A percentile compares a stretch with the other conserved stretches of the same genome.
phyloP scores from a whole-genome alignment of 2,329 filamentous ascomycete species.

The Samsoniella hepiali region DNA sequence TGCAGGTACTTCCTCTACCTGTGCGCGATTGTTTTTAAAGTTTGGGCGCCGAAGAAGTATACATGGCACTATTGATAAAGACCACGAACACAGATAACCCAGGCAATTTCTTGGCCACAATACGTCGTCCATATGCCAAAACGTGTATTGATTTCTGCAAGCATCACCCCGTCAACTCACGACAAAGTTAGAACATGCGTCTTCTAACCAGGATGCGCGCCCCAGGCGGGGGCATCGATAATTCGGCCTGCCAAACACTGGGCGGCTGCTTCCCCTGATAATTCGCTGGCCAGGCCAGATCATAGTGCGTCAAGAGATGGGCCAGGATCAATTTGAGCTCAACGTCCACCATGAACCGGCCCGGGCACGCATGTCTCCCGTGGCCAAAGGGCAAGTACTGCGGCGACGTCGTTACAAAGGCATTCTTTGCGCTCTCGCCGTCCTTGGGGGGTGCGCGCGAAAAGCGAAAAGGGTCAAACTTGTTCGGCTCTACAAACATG shows the following conservation, averaged over 20 bases:
- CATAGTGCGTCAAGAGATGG: slow-evolving; percentile 47
- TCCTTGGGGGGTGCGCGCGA: slow-evolving; percentile 24
- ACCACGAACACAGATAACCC: no score
- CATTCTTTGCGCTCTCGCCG: not conserved
- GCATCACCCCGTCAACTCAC: no score
- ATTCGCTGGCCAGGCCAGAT: slow-evolving; percentile 37
- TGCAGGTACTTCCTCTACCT: no score
- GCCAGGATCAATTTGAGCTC: slow-evolving; percentile 50
- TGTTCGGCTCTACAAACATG: slow-evolving; percentile 33
- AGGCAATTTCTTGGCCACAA: no score
- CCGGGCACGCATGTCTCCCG: slow-evolving; percentile 50
- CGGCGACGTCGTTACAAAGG: slow-evolving; percentile 45
- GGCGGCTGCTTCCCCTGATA: not conserved
- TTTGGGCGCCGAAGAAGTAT: no score
- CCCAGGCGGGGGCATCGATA: not conserved
- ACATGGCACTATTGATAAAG: no score
- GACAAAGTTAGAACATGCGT: not conserved
- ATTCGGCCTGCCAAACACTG: not conserved
- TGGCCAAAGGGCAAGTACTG: slow-evolving; percentile 50
- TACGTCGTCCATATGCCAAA: no score
- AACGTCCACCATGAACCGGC: slow-evolving; percentile 50
- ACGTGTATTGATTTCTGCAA: no score
- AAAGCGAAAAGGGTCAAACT: slow-evolving; percentile 47
- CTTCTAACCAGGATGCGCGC: not conserved
- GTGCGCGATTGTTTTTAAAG: no score